phyloP scores from a whole-genome alignment of 192 early-diverging fungal species.

The Entomortierella lignicola region DNA sequence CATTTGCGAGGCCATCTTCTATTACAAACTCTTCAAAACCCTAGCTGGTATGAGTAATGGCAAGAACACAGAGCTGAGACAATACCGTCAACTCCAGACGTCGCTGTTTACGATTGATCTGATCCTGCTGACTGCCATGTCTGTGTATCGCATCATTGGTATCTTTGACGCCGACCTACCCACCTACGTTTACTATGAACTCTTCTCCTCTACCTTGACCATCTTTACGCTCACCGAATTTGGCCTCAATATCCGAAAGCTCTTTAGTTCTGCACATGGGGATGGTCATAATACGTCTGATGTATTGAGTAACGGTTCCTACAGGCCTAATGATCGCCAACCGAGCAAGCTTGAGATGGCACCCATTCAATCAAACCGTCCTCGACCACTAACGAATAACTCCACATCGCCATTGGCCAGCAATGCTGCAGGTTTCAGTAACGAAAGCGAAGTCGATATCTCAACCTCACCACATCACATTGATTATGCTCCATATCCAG shows the following conservation, averaged over 20 bases:
- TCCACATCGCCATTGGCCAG: slow-evolving; percentile 40
- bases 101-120: slow-evolving; percentile 45
- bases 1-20: slow-evolving; percentile 48
- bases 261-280: slow-evolving; percentile 30
- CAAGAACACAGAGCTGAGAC: slow-evolving; percentile 38
- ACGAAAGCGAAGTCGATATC: slow-evolving; percentile 23
- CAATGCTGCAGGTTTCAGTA: slow-evolving; percentile 11
- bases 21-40: slow-evolving; percentile 43
- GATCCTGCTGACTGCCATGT: slow-evolving; percentile 44
- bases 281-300: slow-evolving; percentile 1
- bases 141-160: slow-evolving; percentile 48
- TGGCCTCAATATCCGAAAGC: slow-evolving; percentile 51
- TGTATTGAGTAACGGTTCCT: background rate
- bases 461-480: slow-evolving; percentile 1
- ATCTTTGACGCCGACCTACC: slow-evolving; percentile 41
- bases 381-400: slow-evolving; percentile 29
- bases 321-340: background rate
- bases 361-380: slow-evolving; percentile 9
- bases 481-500: slow-evolving; percentile 8
- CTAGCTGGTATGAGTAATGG: slow-evolving; percentile 32
- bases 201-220: slow-evolving; percentile 51
- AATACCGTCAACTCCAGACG: slow-evolving; percentile 50
- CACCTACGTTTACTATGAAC: slow-evolving; percentile 50
- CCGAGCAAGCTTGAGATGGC: slow-evolving; percentile 34
- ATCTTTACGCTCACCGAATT: slow-evolving; percentile 54